Percentiles rank a stretch among this genome's conserved stretches.
These are phyloP conservation scores for Kwoniella shivajii DNA, from an alignment of 1,284 basidiomycete genomes.

Conservation along the genomic window DNA sequence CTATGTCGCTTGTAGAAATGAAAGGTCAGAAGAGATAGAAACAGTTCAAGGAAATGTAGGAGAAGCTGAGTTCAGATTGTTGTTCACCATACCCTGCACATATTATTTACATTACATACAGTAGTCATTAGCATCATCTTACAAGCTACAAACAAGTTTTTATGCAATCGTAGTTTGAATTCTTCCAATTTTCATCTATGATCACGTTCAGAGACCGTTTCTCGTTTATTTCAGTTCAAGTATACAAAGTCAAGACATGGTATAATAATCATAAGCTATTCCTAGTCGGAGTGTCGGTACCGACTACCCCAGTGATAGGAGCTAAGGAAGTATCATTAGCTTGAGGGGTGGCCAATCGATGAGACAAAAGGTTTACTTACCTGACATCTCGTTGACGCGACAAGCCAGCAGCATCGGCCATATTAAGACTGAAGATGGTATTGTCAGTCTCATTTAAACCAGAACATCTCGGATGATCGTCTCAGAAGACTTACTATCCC, in stretches of 20 bases:
- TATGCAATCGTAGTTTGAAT: neutral
- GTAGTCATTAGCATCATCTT: neutral
- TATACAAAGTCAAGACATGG: neutral
- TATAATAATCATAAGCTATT: neutral
- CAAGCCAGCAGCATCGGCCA: constrained; percentile 38
- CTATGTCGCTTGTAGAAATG: constrained; percentile 48
- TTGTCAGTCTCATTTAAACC: neutral
- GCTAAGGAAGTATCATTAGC: constrained; percentile 63
- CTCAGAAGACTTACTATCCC: constrained; percentile 30
- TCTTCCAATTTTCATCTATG: too few species aligned
- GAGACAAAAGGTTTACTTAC: constrained; percentile 18
- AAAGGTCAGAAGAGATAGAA: neutral
- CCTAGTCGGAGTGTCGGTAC: constrained; percentile 22
- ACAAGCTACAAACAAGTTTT: neutral
- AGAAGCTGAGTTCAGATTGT: too few species aligned
- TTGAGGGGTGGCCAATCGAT: neutral
- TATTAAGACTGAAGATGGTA: constrained; percentile 30
- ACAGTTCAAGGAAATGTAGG: constrained; percentile 60
- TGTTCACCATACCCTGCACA: constrained; percentile 52
- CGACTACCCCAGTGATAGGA: constrained; percentile 34
- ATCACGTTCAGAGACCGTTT: too few species aligned
- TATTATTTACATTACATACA: neutral
- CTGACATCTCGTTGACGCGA: constrained; percentile 32
- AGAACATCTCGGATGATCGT: neutral
- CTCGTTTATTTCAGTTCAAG: too few species aligned